Base-by-base conservation (phyloP, 129 eudicot genomes). In the Flaveria robusta region DNA sequence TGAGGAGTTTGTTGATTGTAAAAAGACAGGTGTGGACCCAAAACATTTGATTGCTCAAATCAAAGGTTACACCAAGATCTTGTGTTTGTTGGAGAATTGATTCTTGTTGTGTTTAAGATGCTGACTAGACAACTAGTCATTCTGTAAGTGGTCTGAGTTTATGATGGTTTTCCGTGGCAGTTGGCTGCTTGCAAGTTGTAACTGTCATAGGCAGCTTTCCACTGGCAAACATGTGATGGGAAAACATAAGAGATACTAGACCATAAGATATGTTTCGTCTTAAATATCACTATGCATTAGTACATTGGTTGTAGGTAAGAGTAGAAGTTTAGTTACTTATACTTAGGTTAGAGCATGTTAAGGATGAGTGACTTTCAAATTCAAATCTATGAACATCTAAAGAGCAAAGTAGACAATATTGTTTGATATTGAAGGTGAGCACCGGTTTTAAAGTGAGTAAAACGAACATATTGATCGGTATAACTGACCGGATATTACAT, bases 131-230 rank as follows among this genome's bases (percentile, higher is more conserved):
- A 19, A 79, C 45, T 45, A 15, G 74, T 47, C 74, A 29, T 26
- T 55, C 16, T 27, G 54, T 14, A 46, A 79, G 67, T 71, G 73
- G 83, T 80, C 29, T 2, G 26, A 26, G 22, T 46, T 77, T 60
- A 50, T 75, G 72, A 63, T 75, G 37, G 51, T 77, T 65, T 45
- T 42, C 42, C 41, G 59, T 23, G 73, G 56, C 59, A 70, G 70
- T 79, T 80, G 83, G 47, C 55, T 66, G 26, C 59, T 72, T 80
- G 42, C 79, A 80, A 66, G 54, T 69, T 80, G 43, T 64, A 80
- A 80, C 82, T 58, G 64, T 26, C 81, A 56, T 43, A 51, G 46
- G 75, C 83, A 79, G 68, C 79, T 72, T 72, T 72, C 68, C 41
- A 72, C 79, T 79, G 62, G 51, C 71, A 78, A 59, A 72, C 43